A percentile compares a stretch with the other conserved stretches of the same genome.
These are phyloP conservation scores for Fonsecaea nubica DNA, from an alignment of 2,329 filamentous ascomycete species.

Conservation along the genomic window DNA sequence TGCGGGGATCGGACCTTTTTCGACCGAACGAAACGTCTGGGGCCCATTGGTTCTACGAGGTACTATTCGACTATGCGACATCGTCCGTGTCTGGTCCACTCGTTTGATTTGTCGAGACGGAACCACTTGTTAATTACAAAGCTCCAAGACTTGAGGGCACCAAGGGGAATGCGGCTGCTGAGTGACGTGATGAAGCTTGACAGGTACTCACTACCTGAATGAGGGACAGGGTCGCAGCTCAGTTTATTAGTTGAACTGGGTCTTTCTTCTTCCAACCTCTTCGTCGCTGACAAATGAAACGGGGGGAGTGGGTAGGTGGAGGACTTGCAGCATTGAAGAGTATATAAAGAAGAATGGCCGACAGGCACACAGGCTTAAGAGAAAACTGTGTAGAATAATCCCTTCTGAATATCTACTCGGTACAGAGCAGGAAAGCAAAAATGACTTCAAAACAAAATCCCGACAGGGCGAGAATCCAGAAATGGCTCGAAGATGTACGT, in stretches of 20 bases:
- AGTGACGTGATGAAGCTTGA: background rate
- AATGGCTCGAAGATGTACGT: constrained; percentile 29
- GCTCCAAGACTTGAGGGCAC: background rate
- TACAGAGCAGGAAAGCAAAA: background rate
- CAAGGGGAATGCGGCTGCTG: background rate
- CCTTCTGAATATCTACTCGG: background rate
- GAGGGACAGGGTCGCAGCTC: too few species aligned
- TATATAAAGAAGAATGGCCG: background rate
- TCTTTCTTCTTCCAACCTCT: background rate
- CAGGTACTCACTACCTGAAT: background rate
- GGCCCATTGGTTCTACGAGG: background rate
- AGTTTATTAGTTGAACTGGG: too few species aligned
- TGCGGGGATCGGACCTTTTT: background rate
- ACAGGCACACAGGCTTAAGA: background rate
- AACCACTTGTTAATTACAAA: background rate
- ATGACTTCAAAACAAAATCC: constrained; percentile 8
- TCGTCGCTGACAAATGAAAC: background rate
- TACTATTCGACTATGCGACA: background rate
- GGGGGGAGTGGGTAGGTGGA: background rate
- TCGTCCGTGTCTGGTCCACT: background rate
- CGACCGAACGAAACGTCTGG: background rate
- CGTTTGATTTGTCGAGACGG: background rate
- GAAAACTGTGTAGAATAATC: background rate
- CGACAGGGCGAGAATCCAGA: constrained; percentile 13
- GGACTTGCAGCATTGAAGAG: background rate